These are phyloP conservation scores for Neonectria sp. DNA, from an alignment of 2,329 filamentous ascomycete genomes.

Conservation along the genomic window DNA sequence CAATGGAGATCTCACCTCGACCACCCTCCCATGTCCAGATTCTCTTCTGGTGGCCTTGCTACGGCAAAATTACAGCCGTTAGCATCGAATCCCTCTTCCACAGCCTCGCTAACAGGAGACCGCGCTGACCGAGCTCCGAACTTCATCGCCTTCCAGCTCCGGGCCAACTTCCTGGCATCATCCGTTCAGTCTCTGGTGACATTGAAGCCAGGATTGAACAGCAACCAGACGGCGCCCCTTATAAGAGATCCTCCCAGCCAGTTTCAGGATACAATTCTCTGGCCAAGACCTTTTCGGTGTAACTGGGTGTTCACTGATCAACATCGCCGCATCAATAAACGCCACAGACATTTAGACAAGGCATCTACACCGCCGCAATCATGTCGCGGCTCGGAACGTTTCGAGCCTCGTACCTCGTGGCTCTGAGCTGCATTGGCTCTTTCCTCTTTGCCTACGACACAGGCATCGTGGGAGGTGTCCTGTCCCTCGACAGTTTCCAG, in stretches of 20 bases:
- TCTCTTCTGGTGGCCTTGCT: constrained; percentile 6
- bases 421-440: constrained; percentile 56
- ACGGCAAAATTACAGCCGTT: constrained; percentile 3
- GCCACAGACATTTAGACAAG: neutral
- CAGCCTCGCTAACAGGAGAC: constrained; percentile 34
- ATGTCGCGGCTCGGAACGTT: constrained; percentile 53
- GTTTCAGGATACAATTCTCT: constrained; percentile 8
- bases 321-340: neutral
- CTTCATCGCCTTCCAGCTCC: constrained; percentile 12
- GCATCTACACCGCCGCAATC: constrained; percentile 13
- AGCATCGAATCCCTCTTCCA: neutral
- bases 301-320: neutral
- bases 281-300: neutral
- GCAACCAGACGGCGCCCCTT: constrained; percentile 11
- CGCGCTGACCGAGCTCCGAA: constrained; percentile 39
- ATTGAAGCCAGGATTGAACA: constrained; percentile 17
- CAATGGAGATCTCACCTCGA: neutral
- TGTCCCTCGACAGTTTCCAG: constrained; percentile 57
- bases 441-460: constrained; percentile 61
- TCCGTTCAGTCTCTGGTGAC: constrained; percentile 27
- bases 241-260: constrained; percentile 32
- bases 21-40: constrained; percentile 13
- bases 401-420: constrained; percentile 55
- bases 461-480: constrained; percentile 59
- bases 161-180: constrained; percentile 24